Evolutionary conservation across 148 eudicot species (phyloP).

Genomic region (Rhododendron simsii): DNA sequence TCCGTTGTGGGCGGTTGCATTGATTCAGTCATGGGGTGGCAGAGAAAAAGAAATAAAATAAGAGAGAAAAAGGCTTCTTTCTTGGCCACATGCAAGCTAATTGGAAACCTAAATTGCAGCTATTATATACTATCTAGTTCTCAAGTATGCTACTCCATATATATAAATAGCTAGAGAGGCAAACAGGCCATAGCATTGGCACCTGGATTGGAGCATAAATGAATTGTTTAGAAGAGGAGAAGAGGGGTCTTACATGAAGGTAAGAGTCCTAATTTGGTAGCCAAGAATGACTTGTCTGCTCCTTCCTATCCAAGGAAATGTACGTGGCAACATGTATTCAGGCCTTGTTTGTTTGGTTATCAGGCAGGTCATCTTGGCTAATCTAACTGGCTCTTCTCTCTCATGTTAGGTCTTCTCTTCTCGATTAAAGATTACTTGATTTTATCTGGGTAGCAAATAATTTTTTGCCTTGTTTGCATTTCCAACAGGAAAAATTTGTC

Average conservation of each 20-base stretch:
- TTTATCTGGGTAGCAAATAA: no score
- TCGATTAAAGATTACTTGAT: not conserved
- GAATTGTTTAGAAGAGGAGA: not conserved
- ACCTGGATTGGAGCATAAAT: not conserved
- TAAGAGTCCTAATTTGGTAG: slow-evolving; percentile 17
- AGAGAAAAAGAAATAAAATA: no score
- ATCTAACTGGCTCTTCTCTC: slow-evolving; percentile 5
- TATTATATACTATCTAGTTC: no score
- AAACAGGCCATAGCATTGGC: not conserved
- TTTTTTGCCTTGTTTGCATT: no score
- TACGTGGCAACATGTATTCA: not conserved
- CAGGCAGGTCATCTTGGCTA: slow-evolving; percentile 19
- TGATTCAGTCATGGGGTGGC: no score
- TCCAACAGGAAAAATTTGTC: no score
- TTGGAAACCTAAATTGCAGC: not conserved
- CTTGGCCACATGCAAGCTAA: not conserved
- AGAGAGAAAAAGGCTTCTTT: no score
- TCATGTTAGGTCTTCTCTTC: slow-evolving; percentile 19
- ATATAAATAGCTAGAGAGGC: not conserved
- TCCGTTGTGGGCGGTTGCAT: no score
- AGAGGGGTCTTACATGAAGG: slow-evolving; percentile 22
- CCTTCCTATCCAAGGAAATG: not conserved
- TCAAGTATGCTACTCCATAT: no score
- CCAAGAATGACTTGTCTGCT: slow-evolving; percentile 25
- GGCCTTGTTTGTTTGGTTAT: slow-evolving; percentile 6